These are phyloP conservation scores for Coemansia sp. DNA, from an alignment of 192 early-diverging fungal species.

Conservation along the genomic window DNA sequence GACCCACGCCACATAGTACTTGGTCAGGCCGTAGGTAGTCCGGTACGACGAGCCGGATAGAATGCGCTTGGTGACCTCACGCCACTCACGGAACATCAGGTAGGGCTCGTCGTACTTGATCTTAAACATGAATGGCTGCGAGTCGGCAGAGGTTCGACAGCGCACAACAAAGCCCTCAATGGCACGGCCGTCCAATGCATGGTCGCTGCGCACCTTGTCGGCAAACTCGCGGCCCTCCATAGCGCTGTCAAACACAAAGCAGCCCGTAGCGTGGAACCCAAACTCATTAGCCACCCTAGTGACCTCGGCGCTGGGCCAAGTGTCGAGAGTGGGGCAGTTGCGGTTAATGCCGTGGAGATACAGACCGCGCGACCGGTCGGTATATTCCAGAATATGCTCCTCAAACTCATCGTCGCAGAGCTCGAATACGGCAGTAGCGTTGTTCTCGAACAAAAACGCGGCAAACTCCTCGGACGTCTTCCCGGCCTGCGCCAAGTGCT, in stretches of 20 bases:
- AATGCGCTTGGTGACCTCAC: slow-evolving; percentile 81
- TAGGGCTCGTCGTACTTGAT: slow-evolving; percentile 95
- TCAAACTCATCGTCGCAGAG: slow-evolving; percentile 95
- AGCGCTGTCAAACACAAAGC: slow-evolving; percentile 55
- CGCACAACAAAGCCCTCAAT: slow-evolving; percentile 94
- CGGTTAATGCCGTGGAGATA: slow-evolving; percentile 91
- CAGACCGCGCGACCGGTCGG: slow-evolving; percentile 71
- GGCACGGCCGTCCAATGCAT: slow-evolving; percentile 65
- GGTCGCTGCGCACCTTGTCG: slow-evolving; percentile 61
- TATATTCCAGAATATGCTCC: slow-evolving; percentile 89
- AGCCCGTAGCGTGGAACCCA: slow-evolving; percentile 66
- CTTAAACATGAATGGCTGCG: slow-evolving; percentile 72
- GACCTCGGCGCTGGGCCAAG: slow-evolving; percentile 65
- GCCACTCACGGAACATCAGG: slow-evolving; percentile 93
- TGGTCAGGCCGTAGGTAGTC: slow-evolving; percentile 59
- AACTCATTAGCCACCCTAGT: slow-evolving; percentile 65
- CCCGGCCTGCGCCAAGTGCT: slow-evolving; percentile 60
- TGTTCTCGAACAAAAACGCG: slow-evolving; percentile 65
- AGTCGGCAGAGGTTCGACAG: slow-evolving; percentile 46
- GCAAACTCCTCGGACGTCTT: slow-evolving; percentile 67
- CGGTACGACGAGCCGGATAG: slow-evolving; percentile 50
- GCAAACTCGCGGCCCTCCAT: slow-evolving; percentile 68
- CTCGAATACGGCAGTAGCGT: slow-evolving; percentile 78
- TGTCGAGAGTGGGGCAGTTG: slow-evolving; percentile 70
- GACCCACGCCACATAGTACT: slow-evolving; percentile 77